Conservation (phyloP, 2,329 filamentous ascomycete genomes). For the Fusarium equiseti region DNA sequence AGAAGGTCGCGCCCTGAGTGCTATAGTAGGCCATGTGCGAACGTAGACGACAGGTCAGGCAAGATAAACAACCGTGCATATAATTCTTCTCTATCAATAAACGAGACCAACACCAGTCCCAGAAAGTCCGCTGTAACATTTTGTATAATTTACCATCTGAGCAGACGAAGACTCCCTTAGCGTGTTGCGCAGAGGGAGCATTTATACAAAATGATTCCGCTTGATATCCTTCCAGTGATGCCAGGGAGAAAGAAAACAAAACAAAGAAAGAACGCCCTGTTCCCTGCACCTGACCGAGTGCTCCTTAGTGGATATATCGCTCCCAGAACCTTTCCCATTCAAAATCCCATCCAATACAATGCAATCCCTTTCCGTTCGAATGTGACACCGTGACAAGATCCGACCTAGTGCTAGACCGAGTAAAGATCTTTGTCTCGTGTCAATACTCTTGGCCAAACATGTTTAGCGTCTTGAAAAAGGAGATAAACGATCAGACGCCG, state of each 20-base stretch:
- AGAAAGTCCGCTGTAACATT: not conserved
- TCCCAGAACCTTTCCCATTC: slow-evolving; percentile 11
- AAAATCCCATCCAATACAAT: slow-evolving; percentile 16
- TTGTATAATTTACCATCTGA: not conserved
- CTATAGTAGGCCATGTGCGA: not conserved
- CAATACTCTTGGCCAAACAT: not conserved
- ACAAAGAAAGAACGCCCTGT: slow-evolving; percentile 21
- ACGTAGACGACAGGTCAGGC: not conserved
- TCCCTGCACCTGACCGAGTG: not conserved
- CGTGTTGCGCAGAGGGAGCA: not conserved
- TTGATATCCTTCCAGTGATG: not conserved
- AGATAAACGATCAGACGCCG: slow-evolving; percentile 33
- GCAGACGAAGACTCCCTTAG: not conserved
- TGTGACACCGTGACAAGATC: slow-evolving; percentile 3
- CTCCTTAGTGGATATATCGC: slow-evolving; percentile 15
- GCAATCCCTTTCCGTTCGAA: slow-evolving; percentile 20
- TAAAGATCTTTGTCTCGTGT: not conserved
- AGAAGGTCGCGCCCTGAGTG: not conserved
- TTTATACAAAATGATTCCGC: not conserved
- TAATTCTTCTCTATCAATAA: slow-evolving; percentile 22
- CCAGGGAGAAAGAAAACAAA: slow-evolving; percentile 1
- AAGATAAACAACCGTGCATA: slow-evolving; percentile 3
- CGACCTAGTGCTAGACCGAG: not conserved
- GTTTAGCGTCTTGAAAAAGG: not conserved
- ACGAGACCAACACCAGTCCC: not conserved